Evolutionary conservation across 768 basidiomycete species (phyloP).

Genomic region (Suillus plorans): DNA sequence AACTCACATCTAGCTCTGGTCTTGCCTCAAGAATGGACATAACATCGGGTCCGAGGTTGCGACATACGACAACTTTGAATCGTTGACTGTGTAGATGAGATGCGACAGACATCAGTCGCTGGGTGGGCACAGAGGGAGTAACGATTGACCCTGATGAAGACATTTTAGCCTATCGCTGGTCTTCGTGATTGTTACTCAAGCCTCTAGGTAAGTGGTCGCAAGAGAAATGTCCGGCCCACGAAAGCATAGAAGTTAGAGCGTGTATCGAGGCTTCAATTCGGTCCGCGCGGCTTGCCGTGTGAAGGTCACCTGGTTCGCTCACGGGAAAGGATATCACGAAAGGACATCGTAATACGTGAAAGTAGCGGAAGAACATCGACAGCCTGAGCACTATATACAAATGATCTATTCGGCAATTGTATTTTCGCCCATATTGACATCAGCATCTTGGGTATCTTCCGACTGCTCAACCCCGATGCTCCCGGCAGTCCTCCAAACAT

Average conservation of each 20-base stretch:
- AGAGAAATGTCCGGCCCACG: neutral
- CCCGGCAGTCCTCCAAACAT: slow-evolving; percentile 82
- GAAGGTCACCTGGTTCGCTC: neutral
- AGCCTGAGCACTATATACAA: neutral
- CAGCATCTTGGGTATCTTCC: slow-evolving; percentile 45
- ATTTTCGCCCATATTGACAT: slow-evolving; percentile 46
- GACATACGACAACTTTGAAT: slow-evolving; percentile 54
- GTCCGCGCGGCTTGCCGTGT: neutral
- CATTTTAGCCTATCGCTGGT: slow-evolving; percentile 17
- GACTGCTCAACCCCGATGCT: slow-evolving; percentile 80
- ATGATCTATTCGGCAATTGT: slow-evolving; percentile 31
- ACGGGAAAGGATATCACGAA: neutral
- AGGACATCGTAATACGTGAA: neutral
- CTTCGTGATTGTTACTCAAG: neutral
- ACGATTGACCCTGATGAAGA: slow-evolving; percentile 25
- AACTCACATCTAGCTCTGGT: slow-evolving; percentile 53
- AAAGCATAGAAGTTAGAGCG: neutral
- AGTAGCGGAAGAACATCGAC: neutral
- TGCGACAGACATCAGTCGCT: slow-evolving; percentile 26
- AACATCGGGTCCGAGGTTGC: slow-evolving; percentile 60
- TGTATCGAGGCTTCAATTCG: neutral
- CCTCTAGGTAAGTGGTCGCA: neutral
- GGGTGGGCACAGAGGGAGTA: slow-evolving; percentile 8
- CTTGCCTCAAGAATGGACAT: slow-evolving; percentile 56
- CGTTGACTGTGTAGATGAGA: slow-evolving; percentile 25